Percentiles rank a stretch among this genome's conserved stretches.
Conservation (phyloP, 192 early-diverging fungal species). For the Cladochytrium replicatum region DNA sequence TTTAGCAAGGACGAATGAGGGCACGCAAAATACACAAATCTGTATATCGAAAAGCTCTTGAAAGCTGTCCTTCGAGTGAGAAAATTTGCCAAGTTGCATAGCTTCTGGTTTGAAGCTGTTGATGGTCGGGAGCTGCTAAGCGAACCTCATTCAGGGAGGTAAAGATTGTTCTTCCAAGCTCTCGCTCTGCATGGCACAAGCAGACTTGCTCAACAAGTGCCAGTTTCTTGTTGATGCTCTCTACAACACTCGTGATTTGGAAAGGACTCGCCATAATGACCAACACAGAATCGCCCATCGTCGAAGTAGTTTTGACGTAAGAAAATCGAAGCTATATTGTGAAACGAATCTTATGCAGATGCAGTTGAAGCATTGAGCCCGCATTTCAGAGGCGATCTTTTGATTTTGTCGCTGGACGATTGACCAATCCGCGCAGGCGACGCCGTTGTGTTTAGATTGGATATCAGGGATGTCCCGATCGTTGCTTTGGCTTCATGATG, state of each 20-base stretch:
- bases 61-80: too few species aligned
- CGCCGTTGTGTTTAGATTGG: constrained; percentile 88
- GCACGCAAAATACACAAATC: too few species aligned
- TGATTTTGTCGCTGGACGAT: constrained; percentile 69
- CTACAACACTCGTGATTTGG: constrained; percentile 96
- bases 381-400: constrained; percentile 91
- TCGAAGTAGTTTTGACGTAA: constrained; percentile 82
- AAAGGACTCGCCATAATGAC: constrained; percentile 75
- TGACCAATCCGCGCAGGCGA: constrained; percentile 81
- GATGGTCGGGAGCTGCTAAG: too few species aligned
- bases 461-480: constrained; percentile 83
- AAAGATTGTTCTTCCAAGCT: too few species aligned
- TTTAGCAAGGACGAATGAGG: constrained; percentile 56
- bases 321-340: too few species aligned
- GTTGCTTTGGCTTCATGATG: constrained; percentile 85
- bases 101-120: too few species aligned
- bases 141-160: too few species aligned
- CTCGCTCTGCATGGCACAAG: too few species aligned
- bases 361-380: constrained; percentile 91
- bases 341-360: too few species aligned
- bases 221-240: constrained; percentile 80
- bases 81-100: too few species aligned
- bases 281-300: constrained; percentile 92
- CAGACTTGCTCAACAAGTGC: too few species aligned
- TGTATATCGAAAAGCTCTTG: too few species aligned